These are phyloP conservation scores for Backusella luteola DNA, from an alignment of 192 early-diverging fungal species.

Conservation along the genomic window DNA sequence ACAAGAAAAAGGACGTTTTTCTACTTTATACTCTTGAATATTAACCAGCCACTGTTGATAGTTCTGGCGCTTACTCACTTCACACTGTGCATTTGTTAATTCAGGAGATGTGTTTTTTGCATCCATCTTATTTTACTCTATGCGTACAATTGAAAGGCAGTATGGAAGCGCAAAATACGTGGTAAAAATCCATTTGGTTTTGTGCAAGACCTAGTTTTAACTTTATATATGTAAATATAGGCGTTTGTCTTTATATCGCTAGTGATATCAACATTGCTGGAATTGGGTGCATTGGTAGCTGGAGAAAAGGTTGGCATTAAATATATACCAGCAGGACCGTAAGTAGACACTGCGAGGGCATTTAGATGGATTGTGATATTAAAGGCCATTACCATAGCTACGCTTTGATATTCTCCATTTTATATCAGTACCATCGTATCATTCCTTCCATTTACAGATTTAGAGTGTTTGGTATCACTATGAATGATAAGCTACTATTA, in stretches of 20 bases:
- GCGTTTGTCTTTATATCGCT: constrained; percentile 53
- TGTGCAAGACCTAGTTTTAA: not conserved
- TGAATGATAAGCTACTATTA: constrained; percentile 50
- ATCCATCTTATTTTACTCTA: constrained; percentile 55
- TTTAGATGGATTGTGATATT: not conserved
- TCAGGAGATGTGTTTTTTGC: constrained; percentile 61
- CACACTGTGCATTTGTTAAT: constrained; percentile 52
- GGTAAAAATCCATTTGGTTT: constrained; percentile 30
- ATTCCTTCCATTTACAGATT: constrained; percentile 54
- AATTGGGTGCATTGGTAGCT: constrained; percentile 49
- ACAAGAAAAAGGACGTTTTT: not conserved
- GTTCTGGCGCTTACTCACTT: constrained; percentile 64
- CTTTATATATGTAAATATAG: constrained; percentile 18
- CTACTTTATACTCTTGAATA: not conserved
- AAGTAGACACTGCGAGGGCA: constrained; percentile 12
- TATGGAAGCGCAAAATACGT: constrained; percentile 64
- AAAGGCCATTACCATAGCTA: constrained; percentile 27
- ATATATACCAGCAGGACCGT: constrained; percentile 55
- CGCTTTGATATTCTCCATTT: constrained; percentile 52
- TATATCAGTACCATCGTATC: constrained; percentile 57
- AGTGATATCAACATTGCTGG: constrained; percentile 48
- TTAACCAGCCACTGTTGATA: constrained; percentile 15
- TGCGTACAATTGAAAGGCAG: constrained; percentile 59
- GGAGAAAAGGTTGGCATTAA: constrained; percentile 44
- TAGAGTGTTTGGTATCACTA: constrained; percentile 47